Conservation (phyloP, 768 basidiomycete genomes). For the Xanthoconium purpureum region DNA sequence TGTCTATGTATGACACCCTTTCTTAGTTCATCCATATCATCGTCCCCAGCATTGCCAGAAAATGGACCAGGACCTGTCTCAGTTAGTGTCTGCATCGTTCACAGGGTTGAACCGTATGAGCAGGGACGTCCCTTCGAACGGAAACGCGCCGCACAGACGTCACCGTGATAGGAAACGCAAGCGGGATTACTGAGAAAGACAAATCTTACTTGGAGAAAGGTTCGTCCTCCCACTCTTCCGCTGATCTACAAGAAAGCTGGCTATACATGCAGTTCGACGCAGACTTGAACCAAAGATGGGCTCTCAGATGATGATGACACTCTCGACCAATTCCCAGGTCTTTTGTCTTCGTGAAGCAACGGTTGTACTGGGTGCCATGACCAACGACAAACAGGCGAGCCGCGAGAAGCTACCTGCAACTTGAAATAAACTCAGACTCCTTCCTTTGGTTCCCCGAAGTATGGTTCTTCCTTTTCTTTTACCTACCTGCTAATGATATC, state of each 20-base stretch:
- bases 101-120: conserved; percentile 48
- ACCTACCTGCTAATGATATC: neutral
- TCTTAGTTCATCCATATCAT: too few relatives aligned
- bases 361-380: conserved; percentile 78
- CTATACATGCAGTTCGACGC: conserved; percentile 85
- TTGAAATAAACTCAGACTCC: conserved; percentile 72
- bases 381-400: conserved; percentile 80
- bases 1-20: too few relatives aligned
- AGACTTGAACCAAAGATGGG: conserved; percentile 80
- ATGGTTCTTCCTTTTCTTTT: conserved; percentile 20
- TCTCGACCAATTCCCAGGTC: conserved; percentile 80
- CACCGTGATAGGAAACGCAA: conserved; percentile 54
- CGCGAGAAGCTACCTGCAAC: conserved; percentile 77
- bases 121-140: conserved; percentile 30
- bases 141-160: conserved; percentile 44
- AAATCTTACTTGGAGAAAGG: conserved; percentile 79
- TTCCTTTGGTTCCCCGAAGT: conserved; percentile 98
- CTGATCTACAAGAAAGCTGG: conserved; percentile 65
- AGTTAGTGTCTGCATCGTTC: conserved; percentile 8
- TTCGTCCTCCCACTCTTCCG: conserved; percentile 27
- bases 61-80: too few relatives aligned
- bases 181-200: conserved; percentile 60
- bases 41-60: too few relatives aligned
- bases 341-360: conserved; percentile 72
- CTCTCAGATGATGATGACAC: conserved; percentile 70